Conservation (phyloP, 1,284 basidiomycete genomes). For the Ceratorhiza oryzae-sativae region DNA sequence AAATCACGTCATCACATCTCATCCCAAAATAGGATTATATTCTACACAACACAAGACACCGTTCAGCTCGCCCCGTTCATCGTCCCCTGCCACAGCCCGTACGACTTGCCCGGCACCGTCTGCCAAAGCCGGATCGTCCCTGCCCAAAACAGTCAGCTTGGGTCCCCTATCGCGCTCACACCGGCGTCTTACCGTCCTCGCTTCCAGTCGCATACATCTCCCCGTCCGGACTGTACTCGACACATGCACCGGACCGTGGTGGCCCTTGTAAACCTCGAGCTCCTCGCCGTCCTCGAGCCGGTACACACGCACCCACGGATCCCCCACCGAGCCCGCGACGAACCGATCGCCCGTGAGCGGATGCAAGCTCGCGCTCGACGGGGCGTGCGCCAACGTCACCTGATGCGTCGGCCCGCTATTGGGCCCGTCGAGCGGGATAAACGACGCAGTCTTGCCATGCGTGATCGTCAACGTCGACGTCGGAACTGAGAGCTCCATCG, state of each 20-base stretch:
- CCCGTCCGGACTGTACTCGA: constrained; percentile 96
- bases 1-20: constrained; percentile 38
- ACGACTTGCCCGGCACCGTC: constrained; percentile 89
- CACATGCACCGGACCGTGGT: constrained; percentile 96
- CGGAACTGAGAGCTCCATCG: constrained; percentile 89
- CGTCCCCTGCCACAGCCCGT: constrained; percentile 89
- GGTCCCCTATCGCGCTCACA: constrained; percentile 35
- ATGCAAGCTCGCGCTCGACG: constrained; percentile 92
- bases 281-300: constrained; percentile 86
- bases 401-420: constrained; percentile 54
- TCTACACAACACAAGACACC: neutral
- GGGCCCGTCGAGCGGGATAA: constrained; percentile 61
- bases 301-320: constrained; percentile 97
- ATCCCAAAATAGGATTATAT: constrained; percentile 27
- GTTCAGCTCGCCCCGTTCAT: constrained; percentile 54
- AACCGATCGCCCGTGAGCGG: constrained; percentile 89
- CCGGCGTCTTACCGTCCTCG: constrained; percentile 62
- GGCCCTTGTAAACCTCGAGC: constrained; percentile 92
- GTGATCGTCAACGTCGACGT: constrained; percentile 90
- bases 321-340: constrained; percentile 86
- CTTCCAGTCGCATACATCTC: constrained; percentile 97
- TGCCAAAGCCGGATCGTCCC: constrained; percentile 97
- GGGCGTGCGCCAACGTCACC: constrained; percentile 78
- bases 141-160: constrained; percentile 46
- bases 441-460: constrained; percentile 89